Evolutionary conservation across 768 basidiomycete genomes (phyloP).

Genomic region (Serendipita sp.): DNA sequence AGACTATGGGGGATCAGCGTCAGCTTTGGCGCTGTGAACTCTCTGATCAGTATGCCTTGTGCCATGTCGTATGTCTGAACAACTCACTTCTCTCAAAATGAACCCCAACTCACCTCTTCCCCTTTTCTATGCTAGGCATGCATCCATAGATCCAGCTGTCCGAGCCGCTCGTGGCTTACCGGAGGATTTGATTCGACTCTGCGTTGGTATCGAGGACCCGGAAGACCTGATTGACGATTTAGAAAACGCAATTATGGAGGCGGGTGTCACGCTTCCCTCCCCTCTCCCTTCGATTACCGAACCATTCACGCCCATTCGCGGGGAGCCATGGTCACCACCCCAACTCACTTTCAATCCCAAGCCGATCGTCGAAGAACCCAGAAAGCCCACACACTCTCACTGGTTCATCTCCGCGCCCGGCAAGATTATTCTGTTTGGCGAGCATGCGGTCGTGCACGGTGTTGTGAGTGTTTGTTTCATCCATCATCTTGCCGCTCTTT

Average conservation of each 20-base stretch:
- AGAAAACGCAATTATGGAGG: constrained; percentile 79
- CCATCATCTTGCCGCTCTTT: constrained; percentile 1
- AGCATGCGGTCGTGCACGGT: constrained; percentile 97
- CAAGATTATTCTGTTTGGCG: constrained; percentile 95
- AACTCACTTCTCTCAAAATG: constrained; percentile 8
- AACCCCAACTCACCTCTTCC: constrained; percentile 3
- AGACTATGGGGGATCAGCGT: constrained; percentile 96
- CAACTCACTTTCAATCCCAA: neutral
- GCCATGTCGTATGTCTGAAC: constrained; percentile 82
- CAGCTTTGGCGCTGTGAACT: constrained; percentile 96
- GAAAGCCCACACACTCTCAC: constrained; percentile 8
- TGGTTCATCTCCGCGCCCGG: constrained; percentile 93
- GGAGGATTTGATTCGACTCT: constrained; percentile 95
- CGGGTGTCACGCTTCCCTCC: constrained; percentile 44
- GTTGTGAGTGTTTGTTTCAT: constrained; percentile 42
- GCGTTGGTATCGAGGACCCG: constrained; percentile 95
- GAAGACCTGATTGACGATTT: constrained; percentile 89
- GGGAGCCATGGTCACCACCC: neutral
- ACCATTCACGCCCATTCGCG: neutral
- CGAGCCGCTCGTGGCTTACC: constrained; percentile 93
- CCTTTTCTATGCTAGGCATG: constrained; percentile 52
- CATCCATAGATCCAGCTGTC: constrained; percentile 91
- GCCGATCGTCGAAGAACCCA: neutral
- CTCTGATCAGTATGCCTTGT: constrained; percentile 97
- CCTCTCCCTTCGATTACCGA: neutral